These are phyloP conservation scores for Malassezia equina DNA, from an alignment of 1,284 basidiomycete genomes.

Conservation along the genomic window DNA sequence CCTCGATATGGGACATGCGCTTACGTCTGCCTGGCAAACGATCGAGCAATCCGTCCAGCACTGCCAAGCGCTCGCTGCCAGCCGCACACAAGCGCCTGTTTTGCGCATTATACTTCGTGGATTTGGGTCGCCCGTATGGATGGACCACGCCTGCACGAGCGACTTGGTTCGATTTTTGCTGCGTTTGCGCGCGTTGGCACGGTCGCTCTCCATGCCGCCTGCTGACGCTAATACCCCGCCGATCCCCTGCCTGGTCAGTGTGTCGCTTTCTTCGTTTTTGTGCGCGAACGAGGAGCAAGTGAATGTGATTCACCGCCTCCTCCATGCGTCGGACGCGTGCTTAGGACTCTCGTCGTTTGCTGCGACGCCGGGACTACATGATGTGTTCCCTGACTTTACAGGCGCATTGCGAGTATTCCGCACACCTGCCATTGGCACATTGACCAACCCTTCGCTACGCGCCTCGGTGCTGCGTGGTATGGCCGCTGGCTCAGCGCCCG, in stretches of 20 bases:
- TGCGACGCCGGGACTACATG: slow-evolving; percentile 21
- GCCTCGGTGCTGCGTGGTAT: slow-evolving; percentile 36
- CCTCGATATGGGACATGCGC: background rate
- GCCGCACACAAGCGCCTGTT: slow-evolving; percentile 19
- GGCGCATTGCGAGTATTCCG: slow-evolving; percentile 34
- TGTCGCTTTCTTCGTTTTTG: slow-evolving; percentile 23
- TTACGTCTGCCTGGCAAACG: slow-evolving; percentile 18
- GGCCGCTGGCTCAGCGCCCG: slow-evolving; percentile 22
- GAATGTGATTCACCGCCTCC: slow-evolving; percentile 24
- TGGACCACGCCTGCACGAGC: background rate
- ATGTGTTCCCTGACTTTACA: slow-evolving; percentile 27
- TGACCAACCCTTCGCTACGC: slow-evolving; percentile 28
- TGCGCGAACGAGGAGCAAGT: background rate
- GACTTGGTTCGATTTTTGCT: slow-evolving; percentile 29
- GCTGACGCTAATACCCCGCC: background rate
- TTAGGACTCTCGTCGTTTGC: slow-evolving; percentile 31
- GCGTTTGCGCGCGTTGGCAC: slow-evolving; percentile 25
- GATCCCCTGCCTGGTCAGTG: slow-evolving; percentile 25
- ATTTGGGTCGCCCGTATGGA: slow-evolving; percentile 31
- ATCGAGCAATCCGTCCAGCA: slow-evolving; percentile 19
- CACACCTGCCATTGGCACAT: slow-evolving; percentile 30
- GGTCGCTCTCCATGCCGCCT: slow-evolving; percentile 23
- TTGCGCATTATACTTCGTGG: slow-evolving; percentile 30
- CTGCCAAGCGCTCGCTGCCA: slow-evolving; percentile 6
- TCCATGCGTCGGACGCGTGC: slow-evolving; percentile 25